phyloP scores from a whole-genome alignment of 1,139 yeast species.

The Lodderomyces theae region DNA sequence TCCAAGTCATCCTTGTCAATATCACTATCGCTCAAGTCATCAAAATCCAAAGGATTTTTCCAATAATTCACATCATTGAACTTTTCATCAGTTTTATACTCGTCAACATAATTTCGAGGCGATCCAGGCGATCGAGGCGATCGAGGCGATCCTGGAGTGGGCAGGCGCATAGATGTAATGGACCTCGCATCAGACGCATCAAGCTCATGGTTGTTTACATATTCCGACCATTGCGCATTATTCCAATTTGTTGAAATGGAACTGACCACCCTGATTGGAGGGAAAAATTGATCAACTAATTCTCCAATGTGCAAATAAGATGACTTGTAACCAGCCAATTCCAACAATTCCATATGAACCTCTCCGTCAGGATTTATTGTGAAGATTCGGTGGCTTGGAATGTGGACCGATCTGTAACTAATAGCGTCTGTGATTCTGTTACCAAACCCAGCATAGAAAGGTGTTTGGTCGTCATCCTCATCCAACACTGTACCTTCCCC shows the following conservation, averaged over 20 bases:
- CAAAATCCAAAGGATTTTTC: slow-evolving; percentile 77
- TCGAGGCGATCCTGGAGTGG: slow-evolving; percentile 11
- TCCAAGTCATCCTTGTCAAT: slow-evolving; percentile 7
- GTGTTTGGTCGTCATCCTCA: slow-evolving; percentile 49
- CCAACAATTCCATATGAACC: slow-evolving; percentile 94
- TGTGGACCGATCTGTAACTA: slow-evolving; percentile 89
- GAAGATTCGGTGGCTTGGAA: slow-evolving; percentile 91
- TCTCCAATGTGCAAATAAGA: slow-evolving; percentile 89
- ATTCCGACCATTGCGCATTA: slow-evolving; percentile 35
- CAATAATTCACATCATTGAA: slow-evolving; percentile 88
- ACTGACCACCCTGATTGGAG: slow-evolving; percentile 60
- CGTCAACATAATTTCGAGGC: slow-evolving; percentile 21
- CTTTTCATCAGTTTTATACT: slow-evolving; percentile 50
- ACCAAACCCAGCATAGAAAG: slow-evolving; percentile 98
- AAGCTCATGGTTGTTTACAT: slow-evolving; percentile 19
- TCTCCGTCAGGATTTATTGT: slow-evolving; percentile 97
- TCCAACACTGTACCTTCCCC: slow-evolving; percentile 12
- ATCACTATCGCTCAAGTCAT: slow-evolving; percentile 48
- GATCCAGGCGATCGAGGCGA: slow-evolving; percentile 21
- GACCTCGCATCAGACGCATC: slow-evolving; percentile 8
- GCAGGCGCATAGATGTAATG: slow-evolving; percentile 14
- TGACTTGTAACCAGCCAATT: slow-evolving; percentile 87
- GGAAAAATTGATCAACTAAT: slow-evolving; percentile 95
- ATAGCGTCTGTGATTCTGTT: slow-evolving; percentile 96
- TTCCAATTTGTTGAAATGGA: slow-evolving; percentile 40